A percentile compares a stretch with the other conserved stretches of the same genome.
Evolutionary conservation across 495 filamentous ascomycete genomes (phyloP).

Genomic region (Thermothielavioides terrestris): DNA sequence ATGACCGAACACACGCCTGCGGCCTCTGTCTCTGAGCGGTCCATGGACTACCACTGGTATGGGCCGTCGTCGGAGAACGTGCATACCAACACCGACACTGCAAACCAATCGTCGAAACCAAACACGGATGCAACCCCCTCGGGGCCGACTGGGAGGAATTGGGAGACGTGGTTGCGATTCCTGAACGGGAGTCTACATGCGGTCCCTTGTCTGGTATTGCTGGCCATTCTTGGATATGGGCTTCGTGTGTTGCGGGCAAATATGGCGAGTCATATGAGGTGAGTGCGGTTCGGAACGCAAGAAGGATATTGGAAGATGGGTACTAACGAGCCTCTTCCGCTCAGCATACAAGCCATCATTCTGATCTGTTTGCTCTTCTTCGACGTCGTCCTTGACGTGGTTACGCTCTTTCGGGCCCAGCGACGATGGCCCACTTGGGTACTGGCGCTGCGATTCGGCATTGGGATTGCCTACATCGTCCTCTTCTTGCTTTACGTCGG

Average conservation of each 20-base stretch:
- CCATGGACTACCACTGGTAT: constrained; percentile 8
- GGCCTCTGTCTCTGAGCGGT: constrained; percentile 12
- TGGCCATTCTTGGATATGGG: neutral
- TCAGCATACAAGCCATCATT: constrained; percentile 19
- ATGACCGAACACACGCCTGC: constrained; percentile 23
- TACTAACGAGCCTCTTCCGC: neutral
- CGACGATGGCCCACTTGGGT: constrained; percentile 18
- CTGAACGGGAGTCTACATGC: constrained; percentile 9
- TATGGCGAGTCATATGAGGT: neutral
- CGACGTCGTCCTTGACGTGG: constrained; percentile 26
- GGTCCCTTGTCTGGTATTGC: constrained; percentile 3
- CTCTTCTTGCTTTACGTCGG: constrained; percentile 24
- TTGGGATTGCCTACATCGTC: constrained; percentile 17
- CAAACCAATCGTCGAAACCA: neutral
- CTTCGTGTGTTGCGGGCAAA: constrained; percentile 3
- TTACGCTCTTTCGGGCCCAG: constrained; percentile 18
- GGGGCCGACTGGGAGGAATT: neutral
- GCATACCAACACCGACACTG: neutral
- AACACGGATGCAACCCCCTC: neutral
- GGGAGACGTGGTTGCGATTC: constrained; percentile 1
- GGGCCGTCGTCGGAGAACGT: constrained; percentile 3
- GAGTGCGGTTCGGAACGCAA: neutral
- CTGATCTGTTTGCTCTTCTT: constrained; percentile 22
- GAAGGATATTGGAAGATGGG: neutral
- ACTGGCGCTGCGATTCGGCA: constrained; percentile 11